phyloP scores from a whole-genome alignment of 345 rosid species.

The Salix purpurea region DNA sequence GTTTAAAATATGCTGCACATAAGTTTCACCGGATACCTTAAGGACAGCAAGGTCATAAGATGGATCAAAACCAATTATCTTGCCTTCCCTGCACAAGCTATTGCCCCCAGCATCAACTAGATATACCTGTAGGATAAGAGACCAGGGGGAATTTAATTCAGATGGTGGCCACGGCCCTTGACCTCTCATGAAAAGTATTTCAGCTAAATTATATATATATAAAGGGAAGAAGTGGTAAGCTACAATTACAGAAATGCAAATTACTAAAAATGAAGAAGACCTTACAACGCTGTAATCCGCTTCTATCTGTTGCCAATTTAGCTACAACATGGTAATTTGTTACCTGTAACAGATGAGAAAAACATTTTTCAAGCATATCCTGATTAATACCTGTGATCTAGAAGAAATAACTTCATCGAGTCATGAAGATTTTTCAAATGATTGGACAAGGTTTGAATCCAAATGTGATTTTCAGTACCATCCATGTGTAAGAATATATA shows the following conservation, averaged over 20 bases:
- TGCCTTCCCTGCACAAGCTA: constrained; percentile 59
- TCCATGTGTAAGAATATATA: neutral
- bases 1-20: neutral
- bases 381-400: neutral
- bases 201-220: neutral
- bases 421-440: neutral
- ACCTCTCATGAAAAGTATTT: neutral
- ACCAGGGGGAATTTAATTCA: neutral
- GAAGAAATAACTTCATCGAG: neutral
- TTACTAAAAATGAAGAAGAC: constrained; percentile 31
- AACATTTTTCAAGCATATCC: neutral
- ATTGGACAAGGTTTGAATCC: too few species aligned
- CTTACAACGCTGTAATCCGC: constrained; percentile 79
- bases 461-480: neutral
- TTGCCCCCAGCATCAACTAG: constrained; percentile 63
- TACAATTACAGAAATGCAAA: neutral
- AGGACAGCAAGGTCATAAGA: constrained; percentile 80
- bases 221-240: neutral
- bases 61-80: constrained; percentile 68
- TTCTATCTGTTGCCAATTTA: constrained; percentile 69
- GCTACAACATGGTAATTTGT: constrained; percentile 82
- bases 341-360: constrained; percentile 41
- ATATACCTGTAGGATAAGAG: constrained; percentile 37
- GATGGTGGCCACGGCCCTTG: neutral
- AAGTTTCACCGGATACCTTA: constrained; percentile 39